A percentile compares a stretch with the other conserved stretches of the same genome.
Evolutionary conservation across 345 rosid genomes (phyloP).

Genomic region (Ceriops zippeliana): DNA sequence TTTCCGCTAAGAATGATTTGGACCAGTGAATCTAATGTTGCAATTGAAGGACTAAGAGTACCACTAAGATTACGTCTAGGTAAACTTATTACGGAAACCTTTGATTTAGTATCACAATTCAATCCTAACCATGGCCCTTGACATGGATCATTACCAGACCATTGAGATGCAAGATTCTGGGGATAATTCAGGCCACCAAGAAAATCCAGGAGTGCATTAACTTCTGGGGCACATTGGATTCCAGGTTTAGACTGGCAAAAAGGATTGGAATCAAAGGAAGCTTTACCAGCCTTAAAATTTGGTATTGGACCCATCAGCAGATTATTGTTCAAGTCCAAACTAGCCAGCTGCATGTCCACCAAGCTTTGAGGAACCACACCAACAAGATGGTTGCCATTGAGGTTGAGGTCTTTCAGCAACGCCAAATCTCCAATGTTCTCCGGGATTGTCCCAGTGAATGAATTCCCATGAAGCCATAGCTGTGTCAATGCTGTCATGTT

Average conservation of each 20-base stretch:
- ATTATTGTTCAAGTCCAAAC: conserved; percentile 42
- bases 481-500: conserved; percentile 39
- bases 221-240: conserved; percentile 39
- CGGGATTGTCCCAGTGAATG: conserved; percentile 40
- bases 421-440: conserved; percentile 36
- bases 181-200: conserved; percentile 39
- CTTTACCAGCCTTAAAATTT: conserved; percentile 38
- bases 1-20: conserved; percentile 41
- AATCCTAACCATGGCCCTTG: conserved; percentile 41
- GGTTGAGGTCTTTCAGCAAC: conserved; percentile 39
- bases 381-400: conserved; percentile 40
- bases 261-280: conserved; percentile 35
- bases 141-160: conserved; percentile 54
- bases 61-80: conserved; percentile 44
- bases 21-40: conserved; percentile 35
- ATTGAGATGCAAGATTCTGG: conserved; percentile 30
- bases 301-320: conserved; percentile 45
- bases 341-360: conserved; percentile 39
- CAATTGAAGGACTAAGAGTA: conserved; percentile 39
- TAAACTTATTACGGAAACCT: conserved; percentile 38
- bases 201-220: conserved; percentile 37
- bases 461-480: conserved; percentile 56
- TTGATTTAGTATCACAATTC: conserved; percentile 33
- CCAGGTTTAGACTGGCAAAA: conserved; percentile 45
- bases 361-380: conserved; percentile 50